phyloP scores from a whole-genome alignment of 2,329 filamentous ascomycete species.

The Onygenales sp. region DNA sequence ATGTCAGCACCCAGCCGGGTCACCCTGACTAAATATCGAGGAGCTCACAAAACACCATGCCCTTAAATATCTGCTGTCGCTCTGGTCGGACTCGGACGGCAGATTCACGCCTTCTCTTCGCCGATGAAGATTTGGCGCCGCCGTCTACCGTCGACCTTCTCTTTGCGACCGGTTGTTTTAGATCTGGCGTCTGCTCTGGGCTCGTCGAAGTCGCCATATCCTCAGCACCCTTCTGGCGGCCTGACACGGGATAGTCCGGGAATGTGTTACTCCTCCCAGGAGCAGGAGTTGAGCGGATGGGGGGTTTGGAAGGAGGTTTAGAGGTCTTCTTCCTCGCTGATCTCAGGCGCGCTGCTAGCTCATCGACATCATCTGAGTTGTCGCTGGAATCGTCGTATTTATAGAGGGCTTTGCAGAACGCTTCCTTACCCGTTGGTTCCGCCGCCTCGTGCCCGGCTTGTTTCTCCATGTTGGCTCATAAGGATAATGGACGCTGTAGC shows the following conservation, averaged over 20 bases:
- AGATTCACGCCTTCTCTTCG: constrained; percentile 22
- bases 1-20: constrained; percentile 4
- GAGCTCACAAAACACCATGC: constrained; percentile 47
- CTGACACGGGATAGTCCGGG: not conserved
- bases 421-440: constrained; percentile 18
- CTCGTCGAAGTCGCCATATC: not conserved
- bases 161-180: not conserved
- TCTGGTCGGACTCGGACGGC: constrained; percentile 40
- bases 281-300: not conserved
- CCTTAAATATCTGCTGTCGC: constrained; percentile 49
- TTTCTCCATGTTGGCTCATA: not conserved
- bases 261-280: not conserved
- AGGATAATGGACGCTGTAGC: not conserved
- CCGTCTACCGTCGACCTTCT: not conserved
- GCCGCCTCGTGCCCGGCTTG: not conserved
- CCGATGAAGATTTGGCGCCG: not conserved
- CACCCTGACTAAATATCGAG: not conserved
- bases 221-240: not conserved
- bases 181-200: not conserved
- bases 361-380: constrained; percentile 17
- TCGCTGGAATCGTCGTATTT: constrained; percentile 20
- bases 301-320: not conserved
- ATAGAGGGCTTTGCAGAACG: constrained; percentile 29
- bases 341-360: constrained; percentile 12
- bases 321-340: not conserved